Base-by-base conservation (phyloP, 2,329 filamentous ascomycete genomes). In the Trichothecium roseum region DNA sequence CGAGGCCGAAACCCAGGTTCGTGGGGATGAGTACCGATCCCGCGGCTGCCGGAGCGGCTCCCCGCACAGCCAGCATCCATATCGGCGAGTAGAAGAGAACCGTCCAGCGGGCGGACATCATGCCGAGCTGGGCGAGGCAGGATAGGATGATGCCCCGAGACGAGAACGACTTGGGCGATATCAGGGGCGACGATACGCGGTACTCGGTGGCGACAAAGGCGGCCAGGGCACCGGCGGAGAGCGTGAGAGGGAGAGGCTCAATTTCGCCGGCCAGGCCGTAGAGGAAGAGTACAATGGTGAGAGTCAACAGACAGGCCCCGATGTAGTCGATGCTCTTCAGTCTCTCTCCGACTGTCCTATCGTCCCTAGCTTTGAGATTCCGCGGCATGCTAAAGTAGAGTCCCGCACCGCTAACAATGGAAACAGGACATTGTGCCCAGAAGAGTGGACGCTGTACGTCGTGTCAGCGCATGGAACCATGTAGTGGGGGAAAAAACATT, bases 101-200 rank as follows among this genome's bases (percentile, higher is more conserved):
- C 6, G 69, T 70, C 85, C 84, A 93, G 38, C 86, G 78, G 2
- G 81, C 71, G 51, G 83, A 78, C 83, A 93, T 89, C 53, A 86
- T 72, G 15, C 81, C 78, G 0, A 88, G 68, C 34, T 86, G 84
- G 1, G 79, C 72, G 16, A 88, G 49, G 50, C 84, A 89, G 1
- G 81, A 81, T 16, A 89, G 59, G 4, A 89, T 62, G 1, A 84
- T 75, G 20, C 78, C 80, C 18, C 80, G 72, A 9, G 79, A 84
- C 35, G 67, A 71, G 18, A 93, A 69, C 2, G 91, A 68, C 2
- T 69, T 56, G 33, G 88, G 60, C 1, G 85, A 84, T 34, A 93
- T 79, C 50, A 93, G 76, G 4, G 86, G 85, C 2, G 57, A 47
- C 4, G 80, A 72, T 28, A 79, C 55, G 37, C 66, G 69, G 36